Conservation (phyloP, 83 land plant species). For the Picea mariana region DNA sequence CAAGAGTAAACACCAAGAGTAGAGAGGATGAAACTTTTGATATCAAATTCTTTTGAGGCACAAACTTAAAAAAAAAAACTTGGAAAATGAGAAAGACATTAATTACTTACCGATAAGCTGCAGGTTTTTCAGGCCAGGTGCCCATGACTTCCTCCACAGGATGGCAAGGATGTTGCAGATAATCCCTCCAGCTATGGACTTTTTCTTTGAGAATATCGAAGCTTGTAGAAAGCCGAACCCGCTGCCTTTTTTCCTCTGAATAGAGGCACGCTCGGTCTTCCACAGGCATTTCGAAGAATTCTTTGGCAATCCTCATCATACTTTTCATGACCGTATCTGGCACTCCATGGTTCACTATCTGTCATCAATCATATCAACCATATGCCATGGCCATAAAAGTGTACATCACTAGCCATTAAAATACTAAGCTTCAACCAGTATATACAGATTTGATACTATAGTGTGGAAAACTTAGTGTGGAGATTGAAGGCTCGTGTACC, state of each 20-base stretch:
- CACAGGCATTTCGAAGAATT: conserved; percentile 50
- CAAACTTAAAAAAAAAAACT: too few relatives aligned
- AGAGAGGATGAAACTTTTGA: too few relatives aligned
- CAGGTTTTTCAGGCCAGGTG: conserved; percentile 63
- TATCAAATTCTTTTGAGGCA: too few relatives aligned
- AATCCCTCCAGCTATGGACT: conserved; percentile 56
- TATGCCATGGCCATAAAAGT: too few relatives aligned
- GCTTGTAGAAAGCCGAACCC: conserved; percentile 53
- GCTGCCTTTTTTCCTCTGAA: conserved; percentile 51
- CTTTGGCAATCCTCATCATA: conserved; percentile 39
- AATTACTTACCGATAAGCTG: conserved; percentile 46
- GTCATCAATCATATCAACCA: background rate
- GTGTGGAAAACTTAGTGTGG: too few relatives aligned
- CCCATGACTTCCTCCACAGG: conserved; percentile 44
- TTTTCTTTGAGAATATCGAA: conserved; percentile 54
- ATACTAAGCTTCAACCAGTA: too few relatives aligned
- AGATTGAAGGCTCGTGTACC: too few relatives aligned
- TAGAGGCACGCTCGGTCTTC: conserved; percentile 54
- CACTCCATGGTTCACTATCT: conserved; percentile 64
- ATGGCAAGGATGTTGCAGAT: conserved; percentile 54
- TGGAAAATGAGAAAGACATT: background rate
- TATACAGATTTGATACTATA: too few relatives aligned
- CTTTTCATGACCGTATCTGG: conserved; percentile 27
- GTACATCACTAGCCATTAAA: too few relatives aligned
- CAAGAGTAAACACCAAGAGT: too few relatives aligned